Conservation (phyloP, 2,329 filamentous ascomycete genomes). For the Calonectria hawksworthii region DNA sequence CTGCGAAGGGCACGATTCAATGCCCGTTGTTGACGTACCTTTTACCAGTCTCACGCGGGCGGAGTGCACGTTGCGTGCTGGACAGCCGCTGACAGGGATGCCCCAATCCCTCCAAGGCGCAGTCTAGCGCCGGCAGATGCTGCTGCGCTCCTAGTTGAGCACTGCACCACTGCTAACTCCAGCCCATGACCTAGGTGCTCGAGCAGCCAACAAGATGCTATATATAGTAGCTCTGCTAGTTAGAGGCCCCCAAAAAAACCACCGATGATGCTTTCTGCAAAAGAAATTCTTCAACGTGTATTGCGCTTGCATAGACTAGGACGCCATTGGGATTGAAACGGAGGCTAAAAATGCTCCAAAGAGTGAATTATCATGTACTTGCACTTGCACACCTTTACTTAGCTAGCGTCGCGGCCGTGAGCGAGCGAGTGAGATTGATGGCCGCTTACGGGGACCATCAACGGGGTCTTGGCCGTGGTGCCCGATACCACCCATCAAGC, state of each 20-base stretch:
- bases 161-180: not conserved
- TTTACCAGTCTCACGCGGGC: not conserved
- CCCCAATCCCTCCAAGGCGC: not conserved
- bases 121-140: conserved; percentile 10
- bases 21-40: not conserved
- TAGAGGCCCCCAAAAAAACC: no score
- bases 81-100: not conserved
- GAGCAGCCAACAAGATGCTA: not conserved
- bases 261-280: not conserved
- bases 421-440: conserved; percentile 5
- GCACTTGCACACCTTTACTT: not conserved
- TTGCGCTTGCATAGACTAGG: not conserved
- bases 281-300: not conserved
- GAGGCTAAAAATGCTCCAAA: not conserved
- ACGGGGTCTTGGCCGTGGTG: not conserved
- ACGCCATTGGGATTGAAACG: not conserved
- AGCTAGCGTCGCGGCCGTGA: not conserved
- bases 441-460: not conserved
- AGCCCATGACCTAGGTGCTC: not conserved
- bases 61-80: not conserved
- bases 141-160: not conserved
- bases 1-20: not conserved
- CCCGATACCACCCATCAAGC: conserved; percentile 2
- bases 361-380: not conserved
- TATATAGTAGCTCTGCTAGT: not conserved